These are phyloP conservation scores for Kluyveromyces marxianus DNA, from an alignment of 1,139 yeast genomes.

Conservation along the genomic window DNA sequence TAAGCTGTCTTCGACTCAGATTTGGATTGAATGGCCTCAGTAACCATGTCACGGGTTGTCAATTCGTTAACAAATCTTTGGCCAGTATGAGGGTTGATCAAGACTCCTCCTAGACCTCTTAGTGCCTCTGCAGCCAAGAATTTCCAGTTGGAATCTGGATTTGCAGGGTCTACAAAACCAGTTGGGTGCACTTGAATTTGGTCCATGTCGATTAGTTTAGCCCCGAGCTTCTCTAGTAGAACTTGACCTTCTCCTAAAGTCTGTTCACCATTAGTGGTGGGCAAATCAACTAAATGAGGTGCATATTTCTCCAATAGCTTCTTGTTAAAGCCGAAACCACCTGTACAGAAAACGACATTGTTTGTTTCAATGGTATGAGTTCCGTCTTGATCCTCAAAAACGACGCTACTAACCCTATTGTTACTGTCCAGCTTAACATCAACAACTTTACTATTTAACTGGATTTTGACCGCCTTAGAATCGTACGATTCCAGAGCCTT, in stretches of 20 bases:
- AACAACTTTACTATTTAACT: constrained; percentile 49
- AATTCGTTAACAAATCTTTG: constrained; percentile 67
- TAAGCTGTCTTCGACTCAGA: constrained; percentile 37
- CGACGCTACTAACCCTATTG: constrained; percentile 40
- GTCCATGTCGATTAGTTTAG: constrained; percentile 62
- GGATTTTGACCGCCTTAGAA: constrained; percentile 46
- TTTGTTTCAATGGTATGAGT: constrained; percentile 28
- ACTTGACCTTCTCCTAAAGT: constrained; percentile 76
- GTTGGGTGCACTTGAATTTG: constrained; percentile 81
- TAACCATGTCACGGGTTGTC: constrained; percentile 61
- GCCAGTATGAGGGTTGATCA: constrained; percentile 49
- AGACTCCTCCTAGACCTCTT: constrained; percentile 70
- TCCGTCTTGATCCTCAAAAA: constrained; percentile 35
- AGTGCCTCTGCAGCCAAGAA: constrained; percentile 74
- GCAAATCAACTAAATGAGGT: constrained; percentile 54
- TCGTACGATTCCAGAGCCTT: constrained; percentile 45
- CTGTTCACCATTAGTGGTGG: constrained; percentile 68
- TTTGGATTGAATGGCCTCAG: constrained; percentile 38
- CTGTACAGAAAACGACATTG: constrained; percentile 64
- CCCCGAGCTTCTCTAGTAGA: constrained; percentile 49
- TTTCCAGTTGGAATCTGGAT: constrained; percentile 45
- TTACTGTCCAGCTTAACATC: constrained; percentile 38
- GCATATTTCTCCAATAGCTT: constrained; percentile 52
- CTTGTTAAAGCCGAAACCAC: constrained; percentile 49
- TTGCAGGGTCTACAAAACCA: constrained; percentile 63